phyloP scores from a whole-genome alignment of 2,329 filamentous ascomycete species.

The Colletotrichum sp. region DNA sequence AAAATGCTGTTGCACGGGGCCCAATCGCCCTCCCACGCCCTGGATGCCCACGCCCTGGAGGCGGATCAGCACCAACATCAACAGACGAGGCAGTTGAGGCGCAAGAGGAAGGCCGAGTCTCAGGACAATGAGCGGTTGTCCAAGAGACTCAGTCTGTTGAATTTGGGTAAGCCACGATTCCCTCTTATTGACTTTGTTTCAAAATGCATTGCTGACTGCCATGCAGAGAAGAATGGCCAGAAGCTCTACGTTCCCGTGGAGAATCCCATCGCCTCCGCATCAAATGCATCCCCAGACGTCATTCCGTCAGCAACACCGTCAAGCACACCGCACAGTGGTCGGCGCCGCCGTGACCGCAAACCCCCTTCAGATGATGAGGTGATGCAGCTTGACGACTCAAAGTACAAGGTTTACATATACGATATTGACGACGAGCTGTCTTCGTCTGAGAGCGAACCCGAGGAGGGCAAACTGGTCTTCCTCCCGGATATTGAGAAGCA shows the following conservation, averaged over 20 bases:
- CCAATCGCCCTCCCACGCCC: slow-evolving; percentile 30
- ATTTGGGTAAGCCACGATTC: slow-evolving; percentile 67
- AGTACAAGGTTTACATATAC: slow-evolving; percentile 89
- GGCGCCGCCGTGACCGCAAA: slow-evolving; percentile 20
- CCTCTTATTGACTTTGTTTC: background rate
- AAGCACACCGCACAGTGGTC: slow-evolving; percentile 13
- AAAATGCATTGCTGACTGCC: slow-evolving; percentile 25
- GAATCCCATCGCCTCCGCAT: slow-evolving; percentile 36
- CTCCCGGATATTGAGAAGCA: slow-evolving; percentile 86
- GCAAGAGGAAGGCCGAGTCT: slow-evolving; percentile 66
- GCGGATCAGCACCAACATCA: slow-evolving; percentile 23
- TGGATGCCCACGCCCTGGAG: slow-evolving; percentile 17
- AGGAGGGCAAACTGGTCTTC: slow-evolving; percentile 73
- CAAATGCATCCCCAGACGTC: slow-evolving; percentile 17
- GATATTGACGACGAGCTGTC: slow-evolving; percentile 88
- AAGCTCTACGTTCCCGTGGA: slow-evolving; percentile 73
- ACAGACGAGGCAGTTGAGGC: slow-evolving; percentile 28
- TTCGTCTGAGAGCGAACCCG: slow-evolving; percentile 59
- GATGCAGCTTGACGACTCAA: slow-evolving; percentile 89
- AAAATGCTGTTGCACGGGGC: slow-evolving; percentile 40
- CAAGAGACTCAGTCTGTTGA: slow-evolving; percentile 83
- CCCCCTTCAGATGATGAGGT: slow-evolving; percentile 51
- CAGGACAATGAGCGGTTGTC: slow-evolving; percentile 76
- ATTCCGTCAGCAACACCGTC: slow-evolving; percentile 26
- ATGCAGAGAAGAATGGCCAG: slow-evolving; percentile 63